These are phyloP conservation scores for Neocallimastix lanati DNA, from an alignment of 192 early-diverging fungal genomes.

Conservation along the genomic window DNA sequence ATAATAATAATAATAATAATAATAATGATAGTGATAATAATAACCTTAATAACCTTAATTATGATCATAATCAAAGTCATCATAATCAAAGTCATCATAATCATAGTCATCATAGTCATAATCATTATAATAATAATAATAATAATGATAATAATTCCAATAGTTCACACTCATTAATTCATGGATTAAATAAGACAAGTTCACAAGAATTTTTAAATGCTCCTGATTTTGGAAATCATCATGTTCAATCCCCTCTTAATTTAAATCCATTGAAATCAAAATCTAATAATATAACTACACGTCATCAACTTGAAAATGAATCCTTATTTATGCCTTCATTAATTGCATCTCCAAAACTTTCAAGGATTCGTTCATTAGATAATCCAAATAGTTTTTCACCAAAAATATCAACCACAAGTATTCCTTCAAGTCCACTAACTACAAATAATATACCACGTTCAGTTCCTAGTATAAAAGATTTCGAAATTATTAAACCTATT, in stretches of 20 bases:
- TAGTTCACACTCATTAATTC: background rate
- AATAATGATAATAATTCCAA: background rate
- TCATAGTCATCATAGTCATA: too few relatives aligned
- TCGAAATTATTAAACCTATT: conserved; percentile 77
- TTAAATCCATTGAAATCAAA: background rate
- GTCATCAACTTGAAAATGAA: background rate
- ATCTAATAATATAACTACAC: background rate
- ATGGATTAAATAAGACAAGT: background rate
- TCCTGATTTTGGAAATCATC: background rate
- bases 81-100: too few relatives aligned
- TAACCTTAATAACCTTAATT: background rate
- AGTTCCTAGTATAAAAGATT: conserved; percentile 66
- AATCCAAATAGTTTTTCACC: conserved; percentile 8
- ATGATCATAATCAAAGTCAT: background rate
- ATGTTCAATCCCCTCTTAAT: background rate
- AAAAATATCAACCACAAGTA: conserved; percentile 12
- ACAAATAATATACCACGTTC: conserved; percentile 19
- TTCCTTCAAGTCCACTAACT: conserved; percentile 14
- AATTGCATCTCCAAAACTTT: conserved; percentile 6
- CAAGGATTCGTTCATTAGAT: conserved; percentile 12
- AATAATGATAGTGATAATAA: too few relatives aligned
- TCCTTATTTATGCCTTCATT: conserved; percentile 5
- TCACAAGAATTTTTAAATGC: background rate
- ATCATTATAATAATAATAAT: too few relatives aligned
- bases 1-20: too few relatives aligned